A percentile compares a stretch with the other conserved stretches of the same genome.
phyloP scores from a whole-genome alignment of 495 filamentous ascomycete genomes.

The Lophiotrema nucula region DNA sequence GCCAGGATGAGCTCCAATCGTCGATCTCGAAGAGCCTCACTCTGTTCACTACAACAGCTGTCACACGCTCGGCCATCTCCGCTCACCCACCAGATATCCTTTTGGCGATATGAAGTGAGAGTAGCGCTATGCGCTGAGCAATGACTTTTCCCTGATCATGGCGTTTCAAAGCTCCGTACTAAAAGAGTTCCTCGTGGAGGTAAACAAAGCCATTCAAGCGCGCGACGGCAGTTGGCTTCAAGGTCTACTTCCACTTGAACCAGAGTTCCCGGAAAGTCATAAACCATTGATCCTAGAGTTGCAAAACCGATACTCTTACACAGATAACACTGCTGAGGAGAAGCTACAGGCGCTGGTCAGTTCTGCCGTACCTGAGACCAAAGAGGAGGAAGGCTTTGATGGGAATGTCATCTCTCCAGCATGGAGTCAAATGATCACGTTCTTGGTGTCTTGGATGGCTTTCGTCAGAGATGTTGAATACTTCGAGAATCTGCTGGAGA shows the following conservation, averaged over 20 bases:
- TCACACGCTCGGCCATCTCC: no score
- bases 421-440: constrained; percentile 72
- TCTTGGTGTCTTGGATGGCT: constrained; percentile 73
- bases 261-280: constrained; percentile 65
- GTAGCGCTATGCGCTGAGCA: no score
- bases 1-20: no score
- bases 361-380: constrained; percentile 53
- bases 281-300: constrained; percentile 65
- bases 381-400: constrained; percentile 55
- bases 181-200: no score
- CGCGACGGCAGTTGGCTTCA: no score
- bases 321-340: constrained; percentile 42
- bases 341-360: constrained; percentile 60
- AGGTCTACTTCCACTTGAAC: constrained; percentile 46
- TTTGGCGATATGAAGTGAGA: no score
- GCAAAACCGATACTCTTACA: constrained; percentile 51
- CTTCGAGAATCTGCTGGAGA: constrained; percentile 73
- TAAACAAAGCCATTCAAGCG: no score
- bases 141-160: no score
- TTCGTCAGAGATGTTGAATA: constrained; percentile 82
- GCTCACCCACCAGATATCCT: no score
- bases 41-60: no score
- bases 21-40: no score
- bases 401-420: constrained; percentile 41
- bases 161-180: no score